A percentile compares a stretch with the other conserved stretches of the same genome.
These are phyloP conservation scores for Rachicladosporium sp. DNA, from an alignment of 2,329 filamentous ascomycete species.

Conservation along the genomic window DNA sequence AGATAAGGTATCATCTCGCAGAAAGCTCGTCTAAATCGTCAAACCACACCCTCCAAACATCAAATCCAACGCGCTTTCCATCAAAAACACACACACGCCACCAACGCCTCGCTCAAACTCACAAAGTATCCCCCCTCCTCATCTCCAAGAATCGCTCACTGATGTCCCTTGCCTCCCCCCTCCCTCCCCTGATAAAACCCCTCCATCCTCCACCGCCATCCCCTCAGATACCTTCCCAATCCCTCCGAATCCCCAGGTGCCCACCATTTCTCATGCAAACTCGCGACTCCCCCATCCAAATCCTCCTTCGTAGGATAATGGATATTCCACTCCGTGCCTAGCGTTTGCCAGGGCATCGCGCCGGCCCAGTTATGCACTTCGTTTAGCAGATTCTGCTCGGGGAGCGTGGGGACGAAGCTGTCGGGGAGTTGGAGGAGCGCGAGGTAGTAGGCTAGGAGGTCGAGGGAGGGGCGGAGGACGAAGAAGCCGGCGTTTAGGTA, in stretches of 20 bases:
- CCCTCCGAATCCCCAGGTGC: conserved; percentile 18
- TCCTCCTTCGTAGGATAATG: conserved; percentile 25
- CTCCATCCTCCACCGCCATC: conserved; percentile 24
- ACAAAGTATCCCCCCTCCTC: too few species aligned
- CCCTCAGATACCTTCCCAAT: conserved; percentile 21
- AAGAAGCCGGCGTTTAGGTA: conserved; percentile 29
- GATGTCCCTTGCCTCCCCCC: conserved; percentile 5
- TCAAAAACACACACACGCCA: too few species aligned
- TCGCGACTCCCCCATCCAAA: conserved; percentile 23
- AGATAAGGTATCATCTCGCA: too few species aligned
- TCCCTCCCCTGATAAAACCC: conserved; percentile 26
- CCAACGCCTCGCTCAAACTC: too few species aligned
- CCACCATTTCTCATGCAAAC: conserved; percentile 32
- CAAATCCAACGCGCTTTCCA: too few species aligned
- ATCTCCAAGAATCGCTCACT: too few species aligned
- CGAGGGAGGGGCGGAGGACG: conserved; percentile 20
- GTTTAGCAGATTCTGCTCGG: conserved; percentile 28
- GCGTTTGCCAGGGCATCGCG: conserved; percentile 29
- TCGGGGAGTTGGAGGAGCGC: conserved; percentile 18
- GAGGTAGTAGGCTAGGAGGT: conserved; percentile 23
- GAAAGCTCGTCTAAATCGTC: too few species aligned
- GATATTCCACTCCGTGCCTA: conserved; percentile 27
- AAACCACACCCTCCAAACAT: too few species aligned
- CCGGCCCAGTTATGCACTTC: conserved; percentile 23
- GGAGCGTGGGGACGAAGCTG: conserved; percentile 22